phyloP scores from a whole-genome alignment of 1,284 basidiomycete species.

The Sporisorium graminicola region DNA sequence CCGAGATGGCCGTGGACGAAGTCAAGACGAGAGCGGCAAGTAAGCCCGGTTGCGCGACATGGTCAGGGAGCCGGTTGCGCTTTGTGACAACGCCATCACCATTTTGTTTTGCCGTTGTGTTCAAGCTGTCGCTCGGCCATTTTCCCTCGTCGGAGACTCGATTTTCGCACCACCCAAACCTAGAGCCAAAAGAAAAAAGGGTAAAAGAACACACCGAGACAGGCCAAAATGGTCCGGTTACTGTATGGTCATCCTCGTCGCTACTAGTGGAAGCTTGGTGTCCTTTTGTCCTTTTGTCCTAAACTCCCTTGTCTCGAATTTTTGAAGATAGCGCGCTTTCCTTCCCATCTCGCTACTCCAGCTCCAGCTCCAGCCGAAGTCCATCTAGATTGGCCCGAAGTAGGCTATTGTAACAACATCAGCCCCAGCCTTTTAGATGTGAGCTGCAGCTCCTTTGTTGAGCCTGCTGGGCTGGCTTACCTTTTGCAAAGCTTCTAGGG shows the following conservation, averaged over 20 bases:
- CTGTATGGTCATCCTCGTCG: not conserved
- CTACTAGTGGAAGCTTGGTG: not conserved
- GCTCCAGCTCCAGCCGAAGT: too few relatives aligned
- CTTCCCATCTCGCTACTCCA: not conserved
- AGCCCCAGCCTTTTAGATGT: too few relatives aligned
- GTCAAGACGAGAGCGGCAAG: not conserved
- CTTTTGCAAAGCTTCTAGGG: not conserved
- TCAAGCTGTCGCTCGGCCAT: conserved; percentile 2
- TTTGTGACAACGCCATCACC: not conserved
- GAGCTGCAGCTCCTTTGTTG: too few relatives aligned
- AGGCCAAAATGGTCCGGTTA: not conserved
- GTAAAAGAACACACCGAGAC: too few relatives aligned
- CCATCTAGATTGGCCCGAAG: not conserved
- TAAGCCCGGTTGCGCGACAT: not conserved
- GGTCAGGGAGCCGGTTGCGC: not conserved
- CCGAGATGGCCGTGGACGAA: not conserved
- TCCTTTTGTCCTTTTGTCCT: not conserved
- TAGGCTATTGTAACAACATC: too few relatives aligned
- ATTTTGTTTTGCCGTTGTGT: not conserved
- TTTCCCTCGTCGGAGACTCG: conserved; percentile 3
- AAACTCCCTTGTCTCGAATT: not conserved
- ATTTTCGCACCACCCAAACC: not conserved
- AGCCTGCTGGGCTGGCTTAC: too few relatives aligned
- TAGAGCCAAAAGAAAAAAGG: not conserved
- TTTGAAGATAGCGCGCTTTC: not conserved